Conservation (phyloP, 768 basidiomycete genomes). For the Lentinula sp. region DNA sequence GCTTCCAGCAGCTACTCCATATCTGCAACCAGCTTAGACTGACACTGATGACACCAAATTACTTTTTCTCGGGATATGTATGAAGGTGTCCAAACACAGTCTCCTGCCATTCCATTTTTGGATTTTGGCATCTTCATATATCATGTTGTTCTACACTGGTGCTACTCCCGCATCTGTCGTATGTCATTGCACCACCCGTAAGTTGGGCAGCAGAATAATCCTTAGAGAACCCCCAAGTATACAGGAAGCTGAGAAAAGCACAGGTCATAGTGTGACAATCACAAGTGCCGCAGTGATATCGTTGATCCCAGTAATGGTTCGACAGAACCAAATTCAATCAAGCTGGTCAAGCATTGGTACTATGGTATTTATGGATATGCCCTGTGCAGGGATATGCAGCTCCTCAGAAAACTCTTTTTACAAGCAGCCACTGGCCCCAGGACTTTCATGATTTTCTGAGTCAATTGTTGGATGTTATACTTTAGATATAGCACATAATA, state of each 20-base stretch:
- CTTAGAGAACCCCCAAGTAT: neutral
- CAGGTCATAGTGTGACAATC: neutral
- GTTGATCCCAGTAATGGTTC: too few relatives aligned
- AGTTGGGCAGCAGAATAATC: neutral
- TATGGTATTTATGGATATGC: too few relatives aligned
- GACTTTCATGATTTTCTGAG: too few relatives aligned
- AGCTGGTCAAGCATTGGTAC: too few relatives aligned
- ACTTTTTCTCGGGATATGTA: neutral
- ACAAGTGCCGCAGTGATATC: neutral
- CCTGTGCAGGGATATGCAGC: too few relatives aligned
- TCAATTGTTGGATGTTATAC: too few relatives aligned
- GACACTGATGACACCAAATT: neutral
- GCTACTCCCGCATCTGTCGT: neutral
- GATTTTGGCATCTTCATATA: constrained; percentile 1
- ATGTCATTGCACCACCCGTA: neutral
- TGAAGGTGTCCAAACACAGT: neutral
- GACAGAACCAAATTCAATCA: too few relatives aligned
- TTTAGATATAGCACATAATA: too few relatives aligned
- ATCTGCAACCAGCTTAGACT: neutral
- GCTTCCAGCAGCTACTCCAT: too few relatives aligned
- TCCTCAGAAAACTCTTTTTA: too few relatives aligned
- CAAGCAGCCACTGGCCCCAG: too few relatives aligned
- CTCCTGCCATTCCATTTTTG: neutral
- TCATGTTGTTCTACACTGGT: neutral
- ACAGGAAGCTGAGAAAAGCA: neutral